Evolutionary conservation across 495 filamentous ascomycete genomes (phyloP).

Genomic region (Trypethelium eluteriae): DNA sequence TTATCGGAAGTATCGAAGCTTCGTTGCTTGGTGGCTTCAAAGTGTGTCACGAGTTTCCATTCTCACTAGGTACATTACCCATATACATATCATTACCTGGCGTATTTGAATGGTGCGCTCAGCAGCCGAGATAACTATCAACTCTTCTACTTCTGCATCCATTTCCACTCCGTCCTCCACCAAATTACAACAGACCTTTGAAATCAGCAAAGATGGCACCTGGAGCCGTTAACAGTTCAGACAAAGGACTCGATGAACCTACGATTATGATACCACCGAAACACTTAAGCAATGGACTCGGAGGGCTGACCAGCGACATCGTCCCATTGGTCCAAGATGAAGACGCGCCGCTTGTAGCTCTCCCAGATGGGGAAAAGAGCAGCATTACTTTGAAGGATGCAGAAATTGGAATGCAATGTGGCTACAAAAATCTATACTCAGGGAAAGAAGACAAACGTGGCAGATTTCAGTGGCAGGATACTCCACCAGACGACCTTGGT

Average conservation of each 20-base stretch:
- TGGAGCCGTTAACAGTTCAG: background rate
- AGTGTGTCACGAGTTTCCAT: too few relatives aligned
- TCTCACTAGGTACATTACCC: too few relatives aligned
- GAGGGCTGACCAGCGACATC: background rate
- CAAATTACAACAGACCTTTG: background rate
- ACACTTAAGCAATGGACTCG: background rate
- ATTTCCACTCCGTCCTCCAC: background rate
- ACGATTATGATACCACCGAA: background rate
- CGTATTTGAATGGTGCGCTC: too few relatives aligned
- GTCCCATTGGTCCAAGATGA: too few relatives aligned
- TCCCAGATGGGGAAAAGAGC: background rate
- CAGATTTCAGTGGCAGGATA: conserved; percentile 37
- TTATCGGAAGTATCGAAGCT: too few relatives aligned
- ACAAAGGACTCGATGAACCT: background rate
- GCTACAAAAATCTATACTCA: conserved; percentile 29
- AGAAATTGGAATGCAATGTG: conserved; percentile 20
- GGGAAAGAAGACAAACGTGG: conserved; percentile 39
- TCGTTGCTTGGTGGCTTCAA: too few relatives aligned
- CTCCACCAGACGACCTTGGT: conserved; percentile 40
- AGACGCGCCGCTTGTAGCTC: background rate
- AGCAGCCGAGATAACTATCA: too few relatives aligned
- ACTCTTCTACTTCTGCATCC: background rate
- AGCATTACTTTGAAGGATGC: background rate
- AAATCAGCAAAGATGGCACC: background rate
- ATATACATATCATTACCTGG: too few relatives aligned